Percentiles rank a stretch among this genome's conserved stretches.
phyloP scores from a whole-genome alignment of 441 rosid species.

The Caryocar brasiliense region DNA sequence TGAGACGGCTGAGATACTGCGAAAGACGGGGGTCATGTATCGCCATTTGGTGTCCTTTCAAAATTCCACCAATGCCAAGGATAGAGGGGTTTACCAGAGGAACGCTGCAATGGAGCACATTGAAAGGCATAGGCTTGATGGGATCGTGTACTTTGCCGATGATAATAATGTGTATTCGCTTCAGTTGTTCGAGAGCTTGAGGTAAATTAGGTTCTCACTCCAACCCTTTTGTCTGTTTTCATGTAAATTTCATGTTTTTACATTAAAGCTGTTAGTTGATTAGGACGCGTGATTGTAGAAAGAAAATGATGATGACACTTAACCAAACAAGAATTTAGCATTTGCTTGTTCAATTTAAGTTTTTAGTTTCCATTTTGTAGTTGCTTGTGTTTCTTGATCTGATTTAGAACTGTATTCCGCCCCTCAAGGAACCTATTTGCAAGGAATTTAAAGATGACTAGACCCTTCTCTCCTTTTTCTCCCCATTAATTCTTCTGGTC shows the following conservation, averaged over 20 bases:
- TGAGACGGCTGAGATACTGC: conserved; percentile 80
- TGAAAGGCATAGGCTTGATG: conserved; percentile 73
- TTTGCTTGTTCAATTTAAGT: too few relatives aligned
- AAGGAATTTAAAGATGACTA: too few relatives aligned
- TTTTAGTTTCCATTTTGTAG: too few relatives aligned
- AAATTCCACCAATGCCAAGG: conserved; percentile 53
- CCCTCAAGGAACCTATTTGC: too few relatives aligned
- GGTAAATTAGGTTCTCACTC: conserved; percentile 49
- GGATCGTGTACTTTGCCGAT: conserved; percentile 84
- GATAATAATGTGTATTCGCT: conserved; percentile 80
- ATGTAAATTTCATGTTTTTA: not conserved
- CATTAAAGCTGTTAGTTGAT: not conserved
- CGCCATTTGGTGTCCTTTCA: conserved; percentile 58
- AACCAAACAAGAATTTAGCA: too few relatives aligned
- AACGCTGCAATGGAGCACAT: conserved; percentile 76
- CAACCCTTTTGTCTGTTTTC: not conserved
- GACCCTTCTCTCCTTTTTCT: too few relatives aligned
- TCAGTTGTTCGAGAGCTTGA: conserved; percentile 63
- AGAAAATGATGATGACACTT: too few relatives aligned
- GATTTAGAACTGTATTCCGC: too few relatives aligned
- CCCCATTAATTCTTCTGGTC: too few relatives aligned
- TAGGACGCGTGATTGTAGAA: not conserved
- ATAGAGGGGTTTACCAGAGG: conserved; percentile 81
- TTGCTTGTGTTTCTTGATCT: too few relatives aligned
- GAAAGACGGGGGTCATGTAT: conserved; percentile 81